Evolutionary conservation across 257 asterid species (phyloP).

Genomic region (Plantago ovata): DNA sequence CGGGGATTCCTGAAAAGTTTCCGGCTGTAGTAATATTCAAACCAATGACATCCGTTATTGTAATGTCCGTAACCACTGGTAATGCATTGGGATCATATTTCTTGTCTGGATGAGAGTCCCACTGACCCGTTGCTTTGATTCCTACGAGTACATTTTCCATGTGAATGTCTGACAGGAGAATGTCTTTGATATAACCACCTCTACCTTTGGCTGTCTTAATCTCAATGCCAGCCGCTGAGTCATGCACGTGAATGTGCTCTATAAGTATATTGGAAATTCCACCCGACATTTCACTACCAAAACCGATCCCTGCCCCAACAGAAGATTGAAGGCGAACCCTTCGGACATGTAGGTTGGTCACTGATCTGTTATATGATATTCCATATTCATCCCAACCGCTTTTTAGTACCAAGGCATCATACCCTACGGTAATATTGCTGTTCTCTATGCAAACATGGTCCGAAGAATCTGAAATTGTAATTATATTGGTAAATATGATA

Average conservation of each 20-base stretch:
- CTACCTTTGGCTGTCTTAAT: constrained; percentile 74
- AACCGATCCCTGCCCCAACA: constrained; percentile 68
- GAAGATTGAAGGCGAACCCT: constrained; percentile 45
- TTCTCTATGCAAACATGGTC: constrained; percentile 75
- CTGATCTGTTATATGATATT: constrained; percentile 56
- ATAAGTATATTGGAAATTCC: constrained; percentile 68
- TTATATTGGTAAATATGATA: not conserved
- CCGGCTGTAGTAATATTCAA: constrained; percentile 64
- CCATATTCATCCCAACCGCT: constrained; percentile 99
- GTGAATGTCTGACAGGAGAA: constrained; percentile 37
- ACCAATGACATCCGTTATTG: constrained; percentile 57
- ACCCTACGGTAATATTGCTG: constrained; percentile 81
- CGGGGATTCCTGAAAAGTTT: constrained; percentile 54
- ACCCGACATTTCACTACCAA: constrained; percentile 98
- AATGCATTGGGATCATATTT: constrained; percentile 61
- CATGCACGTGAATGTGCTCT: constrained; percentile 45
- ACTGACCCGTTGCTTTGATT: constrained; percentile 74
- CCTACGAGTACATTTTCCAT: constrained; percentile 60
- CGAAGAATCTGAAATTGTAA: constrained; percentile 69
- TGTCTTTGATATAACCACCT: constrained; percentile 68
- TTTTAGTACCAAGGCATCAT: constrained; percentile 74
- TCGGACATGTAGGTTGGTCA: constrained; percentile 58
- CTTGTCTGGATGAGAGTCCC: constrained; percentile 75
- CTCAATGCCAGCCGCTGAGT: constrained; percentile 59
- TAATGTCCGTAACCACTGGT: constrained; percentile 54